These are phyloP conservation scores for Bruguiera hainesii DNA, from an alignment of 441 rosid genomes.

Conservation along the genomic window DNA sequence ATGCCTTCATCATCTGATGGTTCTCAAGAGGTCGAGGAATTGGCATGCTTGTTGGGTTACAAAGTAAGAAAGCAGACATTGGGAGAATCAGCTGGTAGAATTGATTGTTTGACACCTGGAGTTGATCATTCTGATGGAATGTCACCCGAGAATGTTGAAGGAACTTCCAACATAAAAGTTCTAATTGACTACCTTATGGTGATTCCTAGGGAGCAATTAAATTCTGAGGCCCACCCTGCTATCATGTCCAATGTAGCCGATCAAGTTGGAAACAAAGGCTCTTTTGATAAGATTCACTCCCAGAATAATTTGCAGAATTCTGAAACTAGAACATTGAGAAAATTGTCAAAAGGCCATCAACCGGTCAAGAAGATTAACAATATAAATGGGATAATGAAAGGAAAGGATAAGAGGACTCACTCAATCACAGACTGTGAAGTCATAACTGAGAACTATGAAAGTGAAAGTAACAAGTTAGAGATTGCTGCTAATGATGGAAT, in stretches of 20 bases:
- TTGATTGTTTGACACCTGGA: conserved; percentile 4
- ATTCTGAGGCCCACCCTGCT: background rate
- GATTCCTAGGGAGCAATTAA: background rate
- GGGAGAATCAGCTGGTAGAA: background rate
- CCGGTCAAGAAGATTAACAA: conserved; percentile 6
- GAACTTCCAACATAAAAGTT: background rate
- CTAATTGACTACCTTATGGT: conserved; percentile 11
- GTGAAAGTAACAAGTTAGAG: background rate
- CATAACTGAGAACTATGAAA: conserved; percentile 4
- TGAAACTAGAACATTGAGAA: conserved; percentile 13
- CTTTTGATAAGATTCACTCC: background rate
- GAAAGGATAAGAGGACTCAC: conserved; percentile 3
- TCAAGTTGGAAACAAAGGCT: conserved; percentile 3
- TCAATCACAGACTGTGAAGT: background rate
- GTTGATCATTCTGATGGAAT: background rate
- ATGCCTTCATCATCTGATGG: background rate
- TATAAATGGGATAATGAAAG: conserved; percentile 9
- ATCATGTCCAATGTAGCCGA: background rate
- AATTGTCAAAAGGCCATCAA: conserved; percentile 4
- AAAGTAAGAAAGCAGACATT: background rate
- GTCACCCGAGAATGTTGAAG: conserved; percentile 8
- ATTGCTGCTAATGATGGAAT: background rate
- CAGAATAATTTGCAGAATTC: conserved; percentile 7
- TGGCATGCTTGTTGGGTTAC: background rate
- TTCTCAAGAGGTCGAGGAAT: background rate